These are phyloP conservation scores for Eimeria nieschulzi DNA, from an alignment of 169 alveolate genomes.

Conservation along the genomic window DNA sequence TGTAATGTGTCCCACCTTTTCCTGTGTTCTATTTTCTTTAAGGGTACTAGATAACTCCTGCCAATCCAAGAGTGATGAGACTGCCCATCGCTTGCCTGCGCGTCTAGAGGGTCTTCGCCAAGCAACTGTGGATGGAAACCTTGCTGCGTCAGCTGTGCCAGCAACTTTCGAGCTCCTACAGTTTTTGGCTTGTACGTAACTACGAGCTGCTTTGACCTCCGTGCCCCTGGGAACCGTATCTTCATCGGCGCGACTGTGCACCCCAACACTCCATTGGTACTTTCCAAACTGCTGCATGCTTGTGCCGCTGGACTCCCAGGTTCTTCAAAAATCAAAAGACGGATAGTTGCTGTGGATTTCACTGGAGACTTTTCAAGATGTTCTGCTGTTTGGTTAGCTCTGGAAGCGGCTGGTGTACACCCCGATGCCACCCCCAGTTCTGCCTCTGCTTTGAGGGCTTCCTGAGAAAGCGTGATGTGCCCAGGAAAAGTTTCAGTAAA, in stretches of 20 bases:
- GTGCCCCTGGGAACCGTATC: neutral
- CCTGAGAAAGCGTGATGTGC: no score
- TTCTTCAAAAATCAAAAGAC: neutral
- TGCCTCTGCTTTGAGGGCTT: neutral
- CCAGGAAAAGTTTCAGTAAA: no score
- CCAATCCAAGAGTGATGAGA: no score
- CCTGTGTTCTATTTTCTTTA: no score
- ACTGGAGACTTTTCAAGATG: neutral
- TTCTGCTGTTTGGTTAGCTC: neutral
- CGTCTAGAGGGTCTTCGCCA: constrained; percentile 40
- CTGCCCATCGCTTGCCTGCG: constrained; percentile 18
- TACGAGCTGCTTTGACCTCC: neutral
- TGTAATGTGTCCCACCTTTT: no score
- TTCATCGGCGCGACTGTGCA: constrained; percentile 20
- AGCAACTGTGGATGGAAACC: constrained; percentile 14
- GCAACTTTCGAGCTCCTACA: constrained; percentile 53
- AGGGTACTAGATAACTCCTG: no score
- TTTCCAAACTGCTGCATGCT: constrained; percentile 30
- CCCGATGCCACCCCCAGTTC: no score
- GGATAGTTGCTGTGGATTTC: neutral
- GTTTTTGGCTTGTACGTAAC: constrained; percentile 46
- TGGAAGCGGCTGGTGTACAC: no score
- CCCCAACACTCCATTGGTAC: constrained; percentile 40
- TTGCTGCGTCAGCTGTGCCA: neutral
- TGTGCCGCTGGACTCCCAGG: neutral